Evolutionary conservation across 179 eudicot genomes (phyloP).

Genomic region (Drosera spatulata): DNA sequence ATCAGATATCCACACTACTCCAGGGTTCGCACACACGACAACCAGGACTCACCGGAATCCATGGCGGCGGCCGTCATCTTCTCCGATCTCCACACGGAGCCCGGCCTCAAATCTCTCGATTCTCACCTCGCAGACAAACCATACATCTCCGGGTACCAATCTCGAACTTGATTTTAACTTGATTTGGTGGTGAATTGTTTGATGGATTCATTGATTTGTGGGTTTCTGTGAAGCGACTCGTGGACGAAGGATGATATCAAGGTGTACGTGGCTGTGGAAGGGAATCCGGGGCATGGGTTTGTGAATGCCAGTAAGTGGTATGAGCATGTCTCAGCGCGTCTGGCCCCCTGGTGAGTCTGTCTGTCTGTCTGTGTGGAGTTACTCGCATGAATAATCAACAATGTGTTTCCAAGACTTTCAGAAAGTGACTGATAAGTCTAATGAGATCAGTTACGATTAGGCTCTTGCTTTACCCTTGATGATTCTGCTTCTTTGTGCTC

Average conservation of each 20-base stretch:
- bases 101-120: slow-evolving; percentile 71
- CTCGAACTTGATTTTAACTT: background rate
- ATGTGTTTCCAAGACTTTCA: background rate
- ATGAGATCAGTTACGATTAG: no score
- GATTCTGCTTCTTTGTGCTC: no score
- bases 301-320: slow-evolving; percentile 85
- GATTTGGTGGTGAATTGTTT: background rate
- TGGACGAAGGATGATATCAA: slow-evolving; percentile 67
- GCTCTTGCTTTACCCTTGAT: no score
- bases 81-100: slow-evolving; percentile 73
- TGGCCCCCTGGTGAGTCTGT: slow-evolving; percentile 42
- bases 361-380: background rate
- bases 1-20: no score
- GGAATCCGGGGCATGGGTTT: slow-evolving; percentile 42
- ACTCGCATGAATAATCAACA: background rate
- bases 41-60: no score
- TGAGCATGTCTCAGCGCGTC: slow-evolving; percentile 34
- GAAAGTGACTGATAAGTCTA: no score
- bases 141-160: slow-evolving; percentile 53
- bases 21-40: no score
- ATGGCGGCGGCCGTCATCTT: slow-evolving; percentile 62
- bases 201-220: background rate
- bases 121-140: slow-evolving; percentile 56
- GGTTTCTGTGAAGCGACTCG: slow-evolving; percentile 24
- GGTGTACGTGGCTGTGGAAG: slow-evolving; percentile 13